Evolutionary conservation across 345 rosid genomes (phyloP).

Genomic region (Cochlearia excelsa): DNA sequence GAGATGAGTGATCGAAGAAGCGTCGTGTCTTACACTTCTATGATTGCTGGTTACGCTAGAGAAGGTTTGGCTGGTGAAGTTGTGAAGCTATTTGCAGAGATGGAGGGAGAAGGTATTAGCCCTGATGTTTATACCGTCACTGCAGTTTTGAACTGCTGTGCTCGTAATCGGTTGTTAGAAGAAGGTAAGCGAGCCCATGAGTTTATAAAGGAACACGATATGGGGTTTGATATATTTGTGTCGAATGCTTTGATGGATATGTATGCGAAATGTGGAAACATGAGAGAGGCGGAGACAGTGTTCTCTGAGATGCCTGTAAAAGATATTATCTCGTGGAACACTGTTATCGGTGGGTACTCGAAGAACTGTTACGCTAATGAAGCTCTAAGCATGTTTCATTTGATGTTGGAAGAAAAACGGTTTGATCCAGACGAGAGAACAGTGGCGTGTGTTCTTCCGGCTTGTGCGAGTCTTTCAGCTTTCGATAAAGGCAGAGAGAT

Average conservation of each 20-base stretch:
- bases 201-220: constrained; percentile 45
- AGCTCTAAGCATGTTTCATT: constrained; percentile 48
- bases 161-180: constrained; percentile 50
- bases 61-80: constrained; percentile 50
- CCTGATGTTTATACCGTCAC: constrained; percentile 55
- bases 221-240: constrained; percentile 49
- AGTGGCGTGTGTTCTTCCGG: constrained; percentile 63
- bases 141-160: constrained; percentile 63
- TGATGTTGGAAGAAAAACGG: constrained; percentile 42
- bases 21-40: constrained; percentile 69
- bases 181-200: constrained; percentile 56
- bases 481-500: constrained; percentile 65
- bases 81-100: constrained; percentile 47
- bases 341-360: constrained; percentile 66
- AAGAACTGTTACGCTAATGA: constrained; percentile 57
- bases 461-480: constrained; percentile 69
- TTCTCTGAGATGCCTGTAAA: constrained; percentile 48
- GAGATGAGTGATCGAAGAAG: constrained; percentile 46
- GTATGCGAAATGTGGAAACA: constrained; percentile 78
- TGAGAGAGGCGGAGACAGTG: constrained; percentile 52
- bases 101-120: constrained; percentile 49
- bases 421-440: constrained; percentile 52
- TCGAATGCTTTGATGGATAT: constrained; percentile 70
- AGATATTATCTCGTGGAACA: constrained; percentile 71
- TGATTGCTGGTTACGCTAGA: constrained; percentile 73